Evolutionary conservation across 192 early-diverging fungal genomes (phyloP), one percentile per base, ranked within the genome.

Genomic region (Gryganskiella cystojenkinii): DNA sequence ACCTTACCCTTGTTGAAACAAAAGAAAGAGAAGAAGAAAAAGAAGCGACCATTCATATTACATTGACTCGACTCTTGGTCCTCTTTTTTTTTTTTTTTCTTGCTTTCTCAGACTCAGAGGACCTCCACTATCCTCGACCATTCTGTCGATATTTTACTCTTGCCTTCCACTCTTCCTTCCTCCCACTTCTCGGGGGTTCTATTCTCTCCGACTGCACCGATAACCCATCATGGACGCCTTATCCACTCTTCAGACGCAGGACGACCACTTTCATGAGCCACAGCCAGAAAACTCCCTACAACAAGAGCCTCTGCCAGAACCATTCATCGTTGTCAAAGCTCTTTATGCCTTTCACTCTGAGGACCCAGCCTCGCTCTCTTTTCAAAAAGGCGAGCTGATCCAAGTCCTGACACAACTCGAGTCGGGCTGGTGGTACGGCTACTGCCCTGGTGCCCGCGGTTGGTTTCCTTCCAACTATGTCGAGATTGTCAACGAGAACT

Each of bases 361-460:
- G 28, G 95, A 95, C 55, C 78, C 83, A 34, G 88, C 92, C 37
- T 90, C 89, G 30, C 88, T 99, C 33, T 85, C 90, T 3, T 97
- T 99, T 74, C 82, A 87, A 56, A 83, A 88, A 54, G 95, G 92
- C 45, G 95, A 97, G 55, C 76, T 92, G 57, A 96, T 99, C 74
- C 91, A 95, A 59, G 96, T 99, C 15, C 82, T 97, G 19, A 90
- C 90, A 9, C 93, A 93, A 69, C 90, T 98, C 33, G 89, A 92
- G 63, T 94, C 94, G 0, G 98, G 96, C 10, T 99, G 98, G 98
- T 99, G 98, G 98, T 95, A 98, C 81, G 98, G 98, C 22, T 79
- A 90, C 56, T 91, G 90, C 76, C 87, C 83, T 61, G 90, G 82
- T 34, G 80, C 87, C 59, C 88, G 93, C 45, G 97, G 97, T 22